Conservation (phyloP, 2,329 filamentous ascomycete genomes). For the Penicillium paneum region DNA sequence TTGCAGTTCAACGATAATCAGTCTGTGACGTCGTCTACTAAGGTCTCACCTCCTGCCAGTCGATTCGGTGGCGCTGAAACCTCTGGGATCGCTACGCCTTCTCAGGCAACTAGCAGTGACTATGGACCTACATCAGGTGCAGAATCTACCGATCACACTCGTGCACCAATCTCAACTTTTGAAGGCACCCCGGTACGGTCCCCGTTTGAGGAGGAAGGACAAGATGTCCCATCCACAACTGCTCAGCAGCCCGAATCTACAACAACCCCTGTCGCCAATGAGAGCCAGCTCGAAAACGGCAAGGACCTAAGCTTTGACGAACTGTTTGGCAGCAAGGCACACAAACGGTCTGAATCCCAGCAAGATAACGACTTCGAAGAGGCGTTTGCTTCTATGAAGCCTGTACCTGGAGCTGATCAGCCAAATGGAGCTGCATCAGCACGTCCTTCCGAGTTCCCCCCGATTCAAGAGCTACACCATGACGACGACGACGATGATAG, state of each 20-base stretch:
- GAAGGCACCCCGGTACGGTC: conserved; percentile 24
- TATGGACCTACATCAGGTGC: conserved; percentile 29
- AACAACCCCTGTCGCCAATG: conserved; percentile 42
- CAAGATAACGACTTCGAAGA: conserved; percentile 48
- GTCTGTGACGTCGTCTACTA: conserved; percentile 72
- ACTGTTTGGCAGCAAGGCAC: conserved; percentile 44
- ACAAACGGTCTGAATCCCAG: conserved; percentile 45
- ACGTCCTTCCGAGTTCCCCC: conserved; percentile 72
- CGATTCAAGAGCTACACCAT: conserved; percentile 79
- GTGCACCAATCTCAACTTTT: conserved; percentile 11
- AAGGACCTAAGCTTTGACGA: conserved; percentile 47
- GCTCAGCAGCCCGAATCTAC: conserved; percentile 34
- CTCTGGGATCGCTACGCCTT: conserved; percentile 46
- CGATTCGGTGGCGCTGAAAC: conserved; percentile 55
- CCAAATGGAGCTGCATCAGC: conserved; percentile 28
- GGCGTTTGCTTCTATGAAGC: conserved; percentile 47
- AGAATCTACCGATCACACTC: conserved; percentile 24
- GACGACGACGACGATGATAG: conserved; percentile 83
- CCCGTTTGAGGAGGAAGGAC: conserved; percentile 37
- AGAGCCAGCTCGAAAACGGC: conserved; percentile 20
- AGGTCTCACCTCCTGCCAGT: conserved; percentile 70
- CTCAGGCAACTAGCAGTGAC: conserved; percentile 36
- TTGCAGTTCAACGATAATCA: conserved; percentile 67
- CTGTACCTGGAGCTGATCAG: conserved; percentile 47
- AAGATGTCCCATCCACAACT: conserved; percentile 16